phyloP scores from a whole-genome alignment of 2,329 filamentous ascomycete species.

The Penicillium freii region DNA sequence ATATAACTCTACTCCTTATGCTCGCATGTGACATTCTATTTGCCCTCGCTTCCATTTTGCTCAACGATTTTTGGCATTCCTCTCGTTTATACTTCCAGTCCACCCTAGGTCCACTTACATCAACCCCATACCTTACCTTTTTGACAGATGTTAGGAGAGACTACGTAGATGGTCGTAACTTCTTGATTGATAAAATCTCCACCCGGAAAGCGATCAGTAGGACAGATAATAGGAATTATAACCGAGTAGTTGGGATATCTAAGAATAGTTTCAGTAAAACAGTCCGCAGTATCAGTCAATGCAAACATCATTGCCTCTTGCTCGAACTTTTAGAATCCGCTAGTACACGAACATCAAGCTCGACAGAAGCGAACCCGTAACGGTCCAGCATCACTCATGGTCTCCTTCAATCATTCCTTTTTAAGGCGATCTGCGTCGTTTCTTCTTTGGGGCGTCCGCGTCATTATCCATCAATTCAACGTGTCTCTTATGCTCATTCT shows the following conservation, averaged over 20 bases:
- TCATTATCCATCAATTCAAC: conserved; percentile 1
- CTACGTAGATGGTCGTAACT: background rate
- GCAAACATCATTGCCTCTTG: background rate
- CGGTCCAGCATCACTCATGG: background rate
- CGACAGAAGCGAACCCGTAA: background rate
- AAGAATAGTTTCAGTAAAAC: background rate
- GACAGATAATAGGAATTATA: background rate
- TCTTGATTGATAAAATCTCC: background rate
- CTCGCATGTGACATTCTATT: background rate
- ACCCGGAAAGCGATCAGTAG: background rate
- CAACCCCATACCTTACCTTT: background rate
- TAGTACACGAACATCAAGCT: background rate
- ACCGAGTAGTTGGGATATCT: background rate
- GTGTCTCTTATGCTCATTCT: conserved; percentile 5
- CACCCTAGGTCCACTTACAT: background rate
- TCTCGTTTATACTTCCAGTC: background rate
- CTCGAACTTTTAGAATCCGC: background rate
- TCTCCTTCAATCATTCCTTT: background rate
- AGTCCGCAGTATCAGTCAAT: background rate
- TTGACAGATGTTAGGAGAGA: background rate
- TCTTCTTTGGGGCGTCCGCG: conserved; percentile 5
- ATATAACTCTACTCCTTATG: background rate
- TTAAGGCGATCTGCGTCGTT: conserved; percentile 1
- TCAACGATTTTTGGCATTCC: background rate
- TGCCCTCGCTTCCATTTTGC: background rate